phyloP scores from a whole-genome alignment of 2,329 filamentous ascomycete genomes.

The Phaeophleospora eucalypticola region DNA sequence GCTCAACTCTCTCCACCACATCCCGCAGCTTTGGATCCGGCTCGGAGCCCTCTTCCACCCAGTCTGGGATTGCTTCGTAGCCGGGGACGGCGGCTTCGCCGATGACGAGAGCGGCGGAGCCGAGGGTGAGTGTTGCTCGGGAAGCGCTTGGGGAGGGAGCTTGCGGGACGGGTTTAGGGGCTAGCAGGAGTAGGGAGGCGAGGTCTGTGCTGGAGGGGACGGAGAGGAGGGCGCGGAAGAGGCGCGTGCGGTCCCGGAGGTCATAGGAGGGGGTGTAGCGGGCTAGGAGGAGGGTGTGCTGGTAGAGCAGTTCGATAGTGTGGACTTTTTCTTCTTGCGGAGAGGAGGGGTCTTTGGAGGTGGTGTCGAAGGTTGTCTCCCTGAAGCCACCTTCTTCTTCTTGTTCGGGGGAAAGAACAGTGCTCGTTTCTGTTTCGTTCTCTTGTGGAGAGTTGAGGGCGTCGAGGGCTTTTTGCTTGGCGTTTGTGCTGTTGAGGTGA shows the following conservation, averaged over 20 bases:
- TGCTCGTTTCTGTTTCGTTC: constrained; percentile 7
- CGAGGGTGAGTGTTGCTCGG: constrained; percentile 65
- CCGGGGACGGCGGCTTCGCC: constrained; percentile 66
- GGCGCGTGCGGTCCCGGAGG: constrained; percentile 80
- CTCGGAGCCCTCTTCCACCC: constrained; percentile 76
- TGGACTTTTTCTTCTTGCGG: constrained; percentile 47
- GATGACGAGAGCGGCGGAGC: constrained; percentile 80
- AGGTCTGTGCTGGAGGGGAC: constrained; percentile 73
- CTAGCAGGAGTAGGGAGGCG: constrained; percentile 82
- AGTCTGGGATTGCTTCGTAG: constrained; percentile 75
- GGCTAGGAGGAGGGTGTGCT: constrained; percentile 77
- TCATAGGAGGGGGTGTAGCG: constrained; percentile 95
- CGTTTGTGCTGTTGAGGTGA: constrained; percentile 63
- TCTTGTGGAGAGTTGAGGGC: constrained; percentile 15
- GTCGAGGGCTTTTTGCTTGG: constrained; percentile 32
- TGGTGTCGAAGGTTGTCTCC: constrained; percentile 16
- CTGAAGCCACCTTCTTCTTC: constrained; percentile 25
- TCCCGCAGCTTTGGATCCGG: constrained; percentile 72
- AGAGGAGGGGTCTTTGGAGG: constrained; percentile 17
- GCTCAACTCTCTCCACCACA: too few relatives aligned
- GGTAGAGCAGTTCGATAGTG: constrained; percentile 73
- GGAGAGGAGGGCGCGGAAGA: constrained; percentile 79
- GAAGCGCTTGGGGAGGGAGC: constrained; percentile 84
- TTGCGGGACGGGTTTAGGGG: constrained; percentile 89
- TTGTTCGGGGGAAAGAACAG: constrained; percentile 22